Base-by-base conservation (phyloP, 164 flowering plant species). In the Umbellularia californica region DNA sequence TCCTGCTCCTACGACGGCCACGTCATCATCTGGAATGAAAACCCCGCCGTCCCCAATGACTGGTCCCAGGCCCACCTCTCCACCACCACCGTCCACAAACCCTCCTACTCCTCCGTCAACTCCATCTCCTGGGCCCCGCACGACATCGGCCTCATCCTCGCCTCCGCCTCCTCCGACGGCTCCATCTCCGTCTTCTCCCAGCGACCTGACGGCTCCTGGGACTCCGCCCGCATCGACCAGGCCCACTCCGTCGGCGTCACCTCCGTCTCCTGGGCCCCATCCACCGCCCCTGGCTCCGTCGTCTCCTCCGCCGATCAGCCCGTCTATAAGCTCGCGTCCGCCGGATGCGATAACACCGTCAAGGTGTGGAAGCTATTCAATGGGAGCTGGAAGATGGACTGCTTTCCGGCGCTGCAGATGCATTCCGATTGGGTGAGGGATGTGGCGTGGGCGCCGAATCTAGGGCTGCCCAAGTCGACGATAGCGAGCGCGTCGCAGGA, bases 401-500 rank as follows among this genome's bases (percentile, higher is more conserved):
- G 87, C 76, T 86, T 86, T 68, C 87, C 88, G 12, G 85, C 87
- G 23, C 84, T 86, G 24, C 88, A 84, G 35, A 81, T 75, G 81
- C 87, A 86, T 60, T 66, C 79, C 2, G 87, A 86, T 63, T 84
- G 88, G 87, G 88, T 86, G 2, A 78, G 87, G 73, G 88, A 86
- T 65, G 87, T 86, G 33, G 87, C 88, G 35, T 86, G 88, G 88
- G 88, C 87, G 22, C 88, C 87, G 28, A 86, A 84, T 72, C 77
- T 86, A 65, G 88, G 87, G 60, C 85, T 86, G 3, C 88, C 87
- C 0, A 86, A 86, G 65, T 84, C 87, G 3, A 86, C 88, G 3
- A 83, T 86, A 25, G 88, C 88, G 1, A 86, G 87, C 76, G 88
- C 85, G 3, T 86, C 87, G 1, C 84, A 86, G 77, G 87, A 82